These are phyloP conservation scores for Kluyveromyces nonfermentans DNA, from an alignment of 805 yeast species.

Conservation along the genomic window DNA sequence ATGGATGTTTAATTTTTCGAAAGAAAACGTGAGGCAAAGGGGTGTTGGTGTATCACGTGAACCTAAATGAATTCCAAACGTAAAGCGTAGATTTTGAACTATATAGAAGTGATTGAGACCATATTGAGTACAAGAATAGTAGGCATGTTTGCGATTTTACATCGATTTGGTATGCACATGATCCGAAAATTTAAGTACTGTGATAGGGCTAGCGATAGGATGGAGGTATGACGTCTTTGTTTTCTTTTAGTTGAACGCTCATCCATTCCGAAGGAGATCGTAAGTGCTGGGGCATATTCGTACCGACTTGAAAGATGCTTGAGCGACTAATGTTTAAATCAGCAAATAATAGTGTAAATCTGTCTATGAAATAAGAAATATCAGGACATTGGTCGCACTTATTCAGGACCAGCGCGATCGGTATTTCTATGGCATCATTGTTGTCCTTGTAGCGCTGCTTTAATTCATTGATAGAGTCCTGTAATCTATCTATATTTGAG, in stretches of 20 bases:
- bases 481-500: constrained; percentile 70
- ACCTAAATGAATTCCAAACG: background rate
- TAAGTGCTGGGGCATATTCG: background rate
- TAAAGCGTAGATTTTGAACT: too few species aligned
- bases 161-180: background rate
- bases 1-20: background rate
- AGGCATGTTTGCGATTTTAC: too few species aligned
- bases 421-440: background rate
- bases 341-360: background rate
- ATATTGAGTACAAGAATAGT: too few species aligned
- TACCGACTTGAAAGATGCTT: constrained; percentile 1
- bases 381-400: constrained; percentile 1
- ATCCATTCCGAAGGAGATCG: constrained; percentile 69
- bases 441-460: background rate
- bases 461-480: constrained; percentile 39
- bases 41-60: background rate
- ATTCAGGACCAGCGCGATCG: constrained; percentile 2
- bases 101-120: too few species aligned
- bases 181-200: background rate
- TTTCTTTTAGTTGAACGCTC: constrained; percentile 50
- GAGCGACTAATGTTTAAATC: constrained; percentile 1
- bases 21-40: background rate
- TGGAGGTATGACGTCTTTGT: constrained; percentile 33
- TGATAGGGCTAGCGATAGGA: constrained; percentile 15
- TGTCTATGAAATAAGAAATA: background rate